A percentile compares a stretch with the other conserved stretches of the same genome.
Evolutionary conservation across 148 eudicot species (phyloP).

Genomic region (Suaeda aralocaspica): DNA sequence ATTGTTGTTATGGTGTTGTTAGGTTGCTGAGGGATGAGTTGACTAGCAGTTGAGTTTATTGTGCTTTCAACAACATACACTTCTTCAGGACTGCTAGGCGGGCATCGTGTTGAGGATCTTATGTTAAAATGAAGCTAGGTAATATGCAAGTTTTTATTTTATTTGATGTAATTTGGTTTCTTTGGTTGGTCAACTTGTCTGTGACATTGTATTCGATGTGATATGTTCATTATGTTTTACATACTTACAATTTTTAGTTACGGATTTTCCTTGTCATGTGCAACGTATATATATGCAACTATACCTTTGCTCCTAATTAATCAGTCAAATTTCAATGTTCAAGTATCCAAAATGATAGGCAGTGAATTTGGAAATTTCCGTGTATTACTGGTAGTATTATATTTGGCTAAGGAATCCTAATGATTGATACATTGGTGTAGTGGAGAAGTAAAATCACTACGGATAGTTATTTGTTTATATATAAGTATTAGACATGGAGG

Average conservation of each 20-base stretch:
- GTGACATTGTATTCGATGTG: neutral
- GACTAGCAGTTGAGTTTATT: neutral
- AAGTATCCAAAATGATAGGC: neutral
- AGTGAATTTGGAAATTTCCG: no score
- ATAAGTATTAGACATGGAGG: no score
- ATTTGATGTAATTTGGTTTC: neutral
- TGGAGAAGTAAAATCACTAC: no score
- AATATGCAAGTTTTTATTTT: neutral
- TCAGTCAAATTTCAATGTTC: neutral
- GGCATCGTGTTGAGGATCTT: conserved; percentile 4
- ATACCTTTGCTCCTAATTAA: neutral
- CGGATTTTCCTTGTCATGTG: no score
- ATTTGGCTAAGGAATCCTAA: no score
- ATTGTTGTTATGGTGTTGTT: neutral
- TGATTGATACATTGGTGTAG: no score
- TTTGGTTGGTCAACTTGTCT: neutral
- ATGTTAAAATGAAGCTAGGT: conserved; percentile 44
- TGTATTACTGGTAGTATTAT: no score
- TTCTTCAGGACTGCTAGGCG: conserved; percentile 1
- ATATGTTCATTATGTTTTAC: neutral
- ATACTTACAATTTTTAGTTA: neutral
- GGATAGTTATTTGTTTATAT: no score
- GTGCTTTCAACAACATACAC: conserved; percentile 2
- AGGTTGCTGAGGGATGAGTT: conserved; percentile 20
- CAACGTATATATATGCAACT: neutral